A percentile compares a stretch with the other conserved stretches of the same genome.
These are phyloP conservation scores for Vitis vinifera DNA, from an alignment of 164 flowering plant species.

Conservation along the genomic window ASM3070453v1 NC_081817.1:8517501-8518000, in stretches of 20 bases:
- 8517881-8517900: conserved; percentile 68
- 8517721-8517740: conserved; percentile 64
- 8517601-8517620: conserved; percentile 35
- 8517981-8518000: background rate
- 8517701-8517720: conserved; percentile 28
- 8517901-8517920: conserved; percentile 39
- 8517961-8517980: conserved; percentile 33
- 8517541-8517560: conserved; percentile 92
- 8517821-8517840: conserved; percentile 71
- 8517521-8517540: conserved; percentile 70
- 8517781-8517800: conserved; percentile 17
- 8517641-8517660: conserved; percentile 77
- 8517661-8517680: conserved; percentile 42
- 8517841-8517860: conserved; percentile 48
- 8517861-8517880: conserved; percentile 41
- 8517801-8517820: conserved; percentile 80
- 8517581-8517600: conserved; percentile 32
- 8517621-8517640: conserved; percentile 83
- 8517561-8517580: conserved; percentile 59
- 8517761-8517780: conserved; percentile 81
- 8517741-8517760: conserved; percentile 92
- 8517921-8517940: conserved; percentile 47
- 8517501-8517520: conserved; percentile 49
- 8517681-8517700: conserved; percentile 20
- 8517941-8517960: conserved; percentile 54